Conservation (phyloP, 345 rosid genomes). For the Eucalyptus sideroxylon region DNA sequence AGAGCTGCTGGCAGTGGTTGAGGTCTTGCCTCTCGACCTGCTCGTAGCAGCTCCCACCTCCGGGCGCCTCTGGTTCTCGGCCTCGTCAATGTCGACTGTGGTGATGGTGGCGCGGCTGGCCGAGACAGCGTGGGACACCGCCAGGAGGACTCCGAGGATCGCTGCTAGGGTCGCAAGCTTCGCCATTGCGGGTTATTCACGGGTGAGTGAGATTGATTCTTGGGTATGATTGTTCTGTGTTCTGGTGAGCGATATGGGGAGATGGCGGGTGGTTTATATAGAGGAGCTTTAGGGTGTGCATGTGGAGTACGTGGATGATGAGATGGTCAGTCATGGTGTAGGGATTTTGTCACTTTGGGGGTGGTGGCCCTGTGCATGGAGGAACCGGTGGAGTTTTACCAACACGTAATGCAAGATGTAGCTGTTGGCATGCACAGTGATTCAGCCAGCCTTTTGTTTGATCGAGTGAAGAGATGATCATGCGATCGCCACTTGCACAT, state of each 20-base stretch:
- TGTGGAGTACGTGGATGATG: conserved; percentile 8
- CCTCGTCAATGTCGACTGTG: conserved; percentile 4
- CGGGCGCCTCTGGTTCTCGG: neutral
- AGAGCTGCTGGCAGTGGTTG: conserved; percentile 13
- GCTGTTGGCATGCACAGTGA: neutral
- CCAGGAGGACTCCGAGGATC: conserved; percentile 1
- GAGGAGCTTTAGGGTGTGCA: neutral
- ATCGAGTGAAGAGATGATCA: neutral
- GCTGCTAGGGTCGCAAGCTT: conserved; percentile 5
- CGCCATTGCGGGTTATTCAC: neutral
- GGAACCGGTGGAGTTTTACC: neutral
- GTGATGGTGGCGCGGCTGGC: conserved; percentile 15
- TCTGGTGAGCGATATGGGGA: neutral
- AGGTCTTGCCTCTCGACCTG: conserved; percentile 16
- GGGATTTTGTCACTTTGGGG: neutral
- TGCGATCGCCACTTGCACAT: neutral
- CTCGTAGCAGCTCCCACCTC: neutral
- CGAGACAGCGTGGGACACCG: neutral
- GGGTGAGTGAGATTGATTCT: neutral
- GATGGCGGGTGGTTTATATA: neutral
- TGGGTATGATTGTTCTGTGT: neutral
- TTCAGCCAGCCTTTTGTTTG: neutral
- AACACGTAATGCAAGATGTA: neutral
- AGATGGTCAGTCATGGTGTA: neutral
- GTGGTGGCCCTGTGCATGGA: neutral